Base-by-base conservation (phyloP, 768 basidiomycete species). In the Floccularia luteovirens region DNA sequence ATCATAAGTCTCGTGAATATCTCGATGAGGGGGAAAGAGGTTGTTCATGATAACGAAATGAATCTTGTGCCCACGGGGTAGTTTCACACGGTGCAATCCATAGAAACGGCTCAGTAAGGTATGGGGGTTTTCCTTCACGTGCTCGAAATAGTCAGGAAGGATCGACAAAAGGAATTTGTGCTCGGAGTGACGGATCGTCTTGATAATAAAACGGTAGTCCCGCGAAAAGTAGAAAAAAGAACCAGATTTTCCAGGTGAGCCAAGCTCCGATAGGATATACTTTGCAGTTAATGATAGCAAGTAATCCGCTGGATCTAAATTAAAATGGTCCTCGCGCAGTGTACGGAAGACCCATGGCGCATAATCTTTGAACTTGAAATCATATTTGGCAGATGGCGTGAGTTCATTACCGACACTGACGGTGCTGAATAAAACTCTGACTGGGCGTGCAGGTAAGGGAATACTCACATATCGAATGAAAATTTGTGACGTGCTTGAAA, bases 11-110 rank as follows among this genome's bases (percentile, higher is more conserved):
- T 97, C 96, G 61, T 99, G 96, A 31, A 98, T 74, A 58, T 99
- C 96, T 48, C 90, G 81, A 63, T 98, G 94, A 0, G 96, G 85
- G 0, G 96, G 94, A 64, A 99, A 97, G 21, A 99, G 74, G 59
- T 99, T 99, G 69, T 98, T 99, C 92, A 98, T 97, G 62, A 99
- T 96, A 41, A 98, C 91, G 56, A 99, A 99, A 59, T 99, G 96
- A 39, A 99, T 99, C 66, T 99, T 99, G 32, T 74, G 67, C 0
- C 96, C 96, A 24, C 76, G 72, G 0, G 96, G 96, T 0, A 99
- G 75, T 65, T 99, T 99, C 44, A 99, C 96, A 41, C 96, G 83
- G 54, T 99, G 96, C 8, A 99, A 71, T 6, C 96, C 96, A 57
- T 98, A 99, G 61, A 99, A 98, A 16, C 96, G 73, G 5, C 88